These are phyloP conservation scores for Cucurbita pepo DNA, from an alignment of 306 rosid species.

Conservation along the genomic window DNA sequence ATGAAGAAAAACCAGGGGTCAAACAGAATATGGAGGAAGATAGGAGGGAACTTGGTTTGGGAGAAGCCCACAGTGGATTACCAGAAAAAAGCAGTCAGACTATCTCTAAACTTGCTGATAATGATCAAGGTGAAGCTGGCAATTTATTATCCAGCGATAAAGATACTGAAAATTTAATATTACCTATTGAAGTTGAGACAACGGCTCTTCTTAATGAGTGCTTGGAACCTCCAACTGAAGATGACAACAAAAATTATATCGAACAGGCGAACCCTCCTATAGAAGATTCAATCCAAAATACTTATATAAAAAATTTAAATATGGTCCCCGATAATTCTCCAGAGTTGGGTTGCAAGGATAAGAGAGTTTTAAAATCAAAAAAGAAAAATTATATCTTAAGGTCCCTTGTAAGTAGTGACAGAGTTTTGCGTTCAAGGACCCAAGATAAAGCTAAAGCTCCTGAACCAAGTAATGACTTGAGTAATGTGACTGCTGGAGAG, in stretches of 20 bases:
- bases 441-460: slow-evolving; percentile 39
- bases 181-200: slow-evolving; percentile 15
- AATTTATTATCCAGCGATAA: slow-evolving; percentile 5
- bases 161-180: slow-evolving; percentile 13
- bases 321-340: slow-evolving; percentile 9
- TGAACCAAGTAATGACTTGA: slow-evolving; percentile 27
- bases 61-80: slow-evolving; percentile 20
- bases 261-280: slow-evolving; percentile 24
- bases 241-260: slow-evolving; percentile 6
- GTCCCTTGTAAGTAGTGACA: slow-evolving; percentile 43
- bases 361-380: slow-evolving; percentile 24
- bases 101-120: slow-evolving; percentile 18
- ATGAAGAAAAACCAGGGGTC: not conserved
- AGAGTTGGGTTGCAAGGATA: slow-evolving; percentile 13
- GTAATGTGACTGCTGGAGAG: slow-evolving; percentile 17
- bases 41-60: slow-evolving; percentile 14
- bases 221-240: slow-evolving; percentile 16
- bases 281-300: slow-evolving; percentile 15
- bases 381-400: slow-evolving; percentile 41
- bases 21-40: slow-evolving; percentile 7
- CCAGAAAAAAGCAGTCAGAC: slow-evolving; percentile 18
- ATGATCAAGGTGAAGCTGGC: slow-evolving; percentile 18
- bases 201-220: slow-evolving; percentile 21
- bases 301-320: slow-evolving; percentile 20
- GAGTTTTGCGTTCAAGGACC: slow-evolving; percentile 62